Base-by-base conservation (phyloP, 2,329 filamentous ascomycete genomes). In the Phoma sp. region DNA sequence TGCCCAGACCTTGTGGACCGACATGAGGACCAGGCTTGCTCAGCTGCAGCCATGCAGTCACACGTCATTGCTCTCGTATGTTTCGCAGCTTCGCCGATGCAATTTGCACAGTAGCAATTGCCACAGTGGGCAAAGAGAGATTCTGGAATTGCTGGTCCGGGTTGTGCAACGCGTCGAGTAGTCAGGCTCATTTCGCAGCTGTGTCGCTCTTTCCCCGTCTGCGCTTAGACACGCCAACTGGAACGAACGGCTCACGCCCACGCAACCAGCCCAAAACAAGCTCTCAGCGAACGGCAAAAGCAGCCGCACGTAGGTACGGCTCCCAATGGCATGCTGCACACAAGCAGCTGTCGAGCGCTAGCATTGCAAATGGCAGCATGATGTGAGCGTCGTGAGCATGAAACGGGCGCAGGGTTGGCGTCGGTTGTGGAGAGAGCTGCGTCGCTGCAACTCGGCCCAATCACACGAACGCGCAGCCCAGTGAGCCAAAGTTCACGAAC, bases 381-480 rank as follows among this genome's bases (percentile, higher is more conserved):
- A 32, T 40, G 12, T 45, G 33, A 39, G 14, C 15, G 40, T 21
- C 28, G 17, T 40, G 34, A 54, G 51, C 45, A 33, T 54, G 51
- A 54, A 54, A 54, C 51, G 33, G 34, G 39, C 23, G 40, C 51
- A 54, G 46, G 45, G 51, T 49, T 49, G n/a, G 40, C 51, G 51
- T 45, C 39, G 38, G 20, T 48, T 48, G 45, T 54, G 45, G 51
- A 54, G 38, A 49, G 51, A 54, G 51, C 51, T 54, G 51, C 45
- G 51, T 47, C 51, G 36, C 49, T 36, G 21, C 33, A 25, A 45
- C 45, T 54, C 40, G 42, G 45, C 42, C 49, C 49, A 53, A 53
- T 53, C 36, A 45, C 42, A 47, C 29, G 14, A 32, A 39, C 36
- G 51, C 29, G 51, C 51, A 54, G 51, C 51, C 51, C 51, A 53